A percentile compares a stretch with the other conserved stretches of the same genome.
These are phyloP conservation scores for Solanum habrochaites DNA, from an alignment of 257 asterid genomes.

Conservation along the genomic window DNA sequence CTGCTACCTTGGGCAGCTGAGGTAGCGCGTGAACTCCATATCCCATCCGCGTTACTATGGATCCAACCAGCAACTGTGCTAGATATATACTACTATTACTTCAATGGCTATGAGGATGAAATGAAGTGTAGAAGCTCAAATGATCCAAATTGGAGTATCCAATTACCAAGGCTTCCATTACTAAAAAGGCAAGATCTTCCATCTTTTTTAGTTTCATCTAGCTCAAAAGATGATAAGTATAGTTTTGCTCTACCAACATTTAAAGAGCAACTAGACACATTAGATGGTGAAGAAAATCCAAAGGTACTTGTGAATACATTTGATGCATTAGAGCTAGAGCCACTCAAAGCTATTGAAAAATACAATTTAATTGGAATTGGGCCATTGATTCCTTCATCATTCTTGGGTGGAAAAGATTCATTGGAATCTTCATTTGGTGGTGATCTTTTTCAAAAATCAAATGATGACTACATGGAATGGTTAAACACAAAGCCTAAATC, in stretches of 20 bases:
- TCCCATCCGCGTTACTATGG: constrained; percentile 26
- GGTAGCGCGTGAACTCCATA: constrained; percentile 22
- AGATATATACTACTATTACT: constrained; percentile 15
- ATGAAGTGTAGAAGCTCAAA: not conserved
- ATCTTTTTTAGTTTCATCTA: constrained; percentile 20
- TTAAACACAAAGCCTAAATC: constrained; percentile 5
- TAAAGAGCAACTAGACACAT: constrained; percentile 14
- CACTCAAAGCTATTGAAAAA: constrained; percentile 8
- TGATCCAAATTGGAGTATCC: constrained; percentile 7
- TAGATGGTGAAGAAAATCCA: constrained; percentile 7
- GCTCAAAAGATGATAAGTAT: not conserved
- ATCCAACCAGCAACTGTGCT: constrained; percentile 26
- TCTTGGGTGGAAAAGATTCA: constrained; percentile 2
- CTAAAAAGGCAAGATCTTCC: constrained; percentile 15
- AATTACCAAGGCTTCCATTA: constrained; percentile 19
- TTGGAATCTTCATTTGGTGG: not conserved
- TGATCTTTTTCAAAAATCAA: constrained; percentile 1
- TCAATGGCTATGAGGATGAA: constrained; percentile 17
- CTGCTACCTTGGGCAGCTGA: constrained; percentile 20
- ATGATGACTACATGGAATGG: constrained; percentile 12
- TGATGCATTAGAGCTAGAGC: constrained; percentile 10
- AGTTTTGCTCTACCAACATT: not conserved
- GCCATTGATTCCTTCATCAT: constrained; percentile 21
- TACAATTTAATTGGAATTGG: constrained; percentile 21
- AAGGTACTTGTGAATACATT: constrained; percentile 12